phyloP scores from a whole-genome alignment of 345 rosid genomes.

The Hibiscus syriacus region DNA sequence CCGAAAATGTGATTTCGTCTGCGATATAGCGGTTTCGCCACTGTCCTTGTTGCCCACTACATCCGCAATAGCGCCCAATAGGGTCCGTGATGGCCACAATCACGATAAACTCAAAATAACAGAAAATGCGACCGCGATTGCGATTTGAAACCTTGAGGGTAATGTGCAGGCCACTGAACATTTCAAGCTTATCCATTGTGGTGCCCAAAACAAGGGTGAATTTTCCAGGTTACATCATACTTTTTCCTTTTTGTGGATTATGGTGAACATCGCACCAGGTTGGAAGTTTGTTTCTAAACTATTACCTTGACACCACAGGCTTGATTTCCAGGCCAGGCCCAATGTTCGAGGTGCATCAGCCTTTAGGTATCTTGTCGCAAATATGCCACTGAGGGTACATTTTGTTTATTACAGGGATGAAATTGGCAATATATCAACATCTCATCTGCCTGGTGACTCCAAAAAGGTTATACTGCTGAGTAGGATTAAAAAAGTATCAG shows the following conservation, averaged over 20 bases:
- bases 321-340: neutral
- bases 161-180: neutral
- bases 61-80: too few relatives aligned
- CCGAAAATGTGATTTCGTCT: too few relatives aligned
- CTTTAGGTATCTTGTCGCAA: neutral
- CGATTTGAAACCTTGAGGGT: too few relatives aligned
- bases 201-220: neutral
- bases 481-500: neutral
- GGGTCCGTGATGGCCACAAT: too few relatives aligned
- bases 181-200: neutral
- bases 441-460: neutral
- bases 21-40: too few relatives aligned
- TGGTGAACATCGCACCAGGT: neutral
- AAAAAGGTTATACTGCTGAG: neutral
- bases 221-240: neutral
- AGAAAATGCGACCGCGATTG: too few relatives aligned
- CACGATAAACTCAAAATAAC: too few relatives aligned
- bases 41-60: too few relatives aligned
- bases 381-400: neutral
- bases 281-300: constrained; percentile 9
- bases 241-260: constrained; percentile 2
- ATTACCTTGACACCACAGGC: neutral
- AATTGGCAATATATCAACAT: neutral
- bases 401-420: neutral
- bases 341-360: neutral